Percentiles rank a stretch among this genome's conserved stretches.
phyloP scores from a whole-genome alignment of 345 rosid genomes.

The Arabis hirsuta region DNA sequence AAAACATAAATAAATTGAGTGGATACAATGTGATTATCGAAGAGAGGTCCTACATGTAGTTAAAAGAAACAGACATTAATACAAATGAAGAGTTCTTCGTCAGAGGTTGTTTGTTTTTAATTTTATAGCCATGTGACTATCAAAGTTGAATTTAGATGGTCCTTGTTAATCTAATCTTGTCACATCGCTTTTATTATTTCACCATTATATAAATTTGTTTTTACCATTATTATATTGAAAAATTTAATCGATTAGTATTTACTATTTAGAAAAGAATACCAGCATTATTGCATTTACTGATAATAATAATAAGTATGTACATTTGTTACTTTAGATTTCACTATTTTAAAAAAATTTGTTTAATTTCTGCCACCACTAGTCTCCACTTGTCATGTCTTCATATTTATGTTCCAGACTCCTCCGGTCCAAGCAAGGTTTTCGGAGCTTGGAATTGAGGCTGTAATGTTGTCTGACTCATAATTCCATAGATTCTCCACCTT shows the following conservation, averaged over 20 bases:
- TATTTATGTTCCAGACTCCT: no score
- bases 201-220: no score
- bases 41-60: constrained; percentile 47
- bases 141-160: constrained; percentile 30
- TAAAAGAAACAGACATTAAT: constrained; percentile 43
- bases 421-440: no score
- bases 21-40: constrained; percentile 43
- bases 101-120: constrained; percentile 44
- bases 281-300: no score
- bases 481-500: no score
- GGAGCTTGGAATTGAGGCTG: no score
- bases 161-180: constrained; percentile 36
- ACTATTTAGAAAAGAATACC: no score
- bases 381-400: no score
- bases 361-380: background rate
- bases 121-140: constrained; percentile 37
- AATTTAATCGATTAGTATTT: background rate
- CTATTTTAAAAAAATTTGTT: background rate
- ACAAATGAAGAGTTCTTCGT: constrained; percentile 38
- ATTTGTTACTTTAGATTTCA: constrained; percentile 16
- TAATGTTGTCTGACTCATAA: no score
- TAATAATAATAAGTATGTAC: no score
- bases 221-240: background rate
- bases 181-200: constrained; percentile 30
- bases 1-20: constrained; percentile 4